Evolutionary conservation across 2,329 filamentous ascomycete genomes (phyloP), one percentile per base, ranked within the genome.

Genomic region (Falciphora oryzae): DNA sequence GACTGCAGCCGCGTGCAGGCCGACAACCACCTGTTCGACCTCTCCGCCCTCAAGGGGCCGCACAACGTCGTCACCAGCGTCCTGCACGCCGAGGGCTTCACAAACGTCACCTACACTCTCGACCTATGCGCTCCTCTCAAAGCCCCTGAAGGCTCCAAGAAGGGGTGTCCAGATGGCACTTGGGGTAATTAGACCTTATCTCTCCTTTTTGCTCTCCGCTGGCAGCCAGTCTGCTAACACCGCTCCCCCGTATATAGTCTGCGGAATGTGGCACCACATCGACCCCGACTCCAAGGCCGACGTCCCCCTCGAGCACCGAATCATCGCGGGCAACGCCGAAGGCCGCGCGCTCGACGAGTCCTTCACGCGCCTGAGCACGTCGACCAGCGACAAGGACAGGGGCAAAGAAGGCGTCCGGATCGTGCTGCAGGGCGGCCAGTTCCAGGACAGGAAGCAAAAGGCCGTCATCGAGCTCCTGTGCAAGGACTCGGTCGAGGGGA

Each of bases 401-500:
- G 81, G 85, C 28, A 87, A 86, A 67, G 87, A 95, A 69, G 93
- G 94, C 1, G 71, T 97, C 14, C 83, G 87, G 22, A 75, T 95
- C 1, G 85, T 89, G 66, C 75, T 97, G 62, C 79, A 82, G 65
- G 87, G 87, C n/a, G 85, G 86, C 18, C 81, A 78, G 59, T 80
- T 83, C 67, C 79, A 61, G n/a, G 63, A 67, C 31, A 66, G 68
- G 60, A 67, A 67, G 65, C 90, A 96, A 75, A 88, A 86, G 71
- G 91, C 93, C 4, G 83, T 96, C 13, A 85, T 98, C 64, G 91
- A 96, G 71, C 93, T 98, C 70, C 74, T 93, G 27, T 99, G 95
- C 77, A 89, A 96, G 72, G 80, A 77, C 35, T 82, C 89, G 2
- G 83, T 85, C 69, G 88, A 87, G 11, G 93, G 93, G 0, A 83